A percentile compares a stretch with the other conserved stretches of the same genome.
Conservation (phyloP, 23 red algal genomes). For the Rhodosorus marinus region DNA sequence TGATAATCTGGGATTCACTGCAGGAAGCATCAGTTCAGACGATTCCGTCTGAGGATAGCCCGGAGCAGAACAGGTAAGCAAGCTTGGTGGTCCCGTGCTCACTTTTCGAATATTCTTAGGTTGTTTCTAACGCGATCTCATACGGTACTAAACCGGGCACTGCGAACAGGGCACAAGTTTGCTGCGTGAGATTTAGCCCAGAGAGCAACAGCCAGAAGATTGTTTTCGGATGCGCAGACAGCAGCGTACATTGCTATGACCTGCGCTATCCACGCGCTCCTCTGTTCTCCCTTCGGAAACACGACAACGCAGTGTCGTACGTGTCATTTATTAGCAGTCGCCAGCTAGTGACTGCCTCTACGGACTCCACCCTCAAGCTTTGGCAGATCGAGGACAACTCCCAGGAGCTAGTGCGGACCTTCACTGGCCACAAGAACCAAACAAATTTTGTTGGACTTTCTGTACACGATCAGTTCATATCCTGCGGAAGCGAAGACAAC, state of each 20-base stretch:
- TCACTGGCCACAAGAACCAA: slow-evolving; percentile 76
- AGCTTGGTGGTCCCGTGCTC: no score
- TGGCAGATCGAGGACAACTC: slow-evolving; percentile 6
- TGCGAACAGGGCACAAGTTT: slow-evolving; percentile 89
- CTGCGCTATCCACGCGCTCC: slow-evolving; percentile 34
- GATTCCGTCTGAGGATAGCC: slow-evolving; percentile 86
- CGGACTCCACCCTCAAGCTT: slow-evolving; percentile 51
- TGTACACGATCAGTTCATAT: slow-evolving; percentile 63
- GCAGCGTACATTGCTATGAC: slow-evolving; percentile 70
- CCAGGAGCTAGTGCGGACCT: slow-evolving; percentile 41
- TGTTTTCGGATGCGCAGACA: slow-evolving; percentile 68
- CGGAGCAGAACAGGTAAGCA: slow-evolving; percentile 78
- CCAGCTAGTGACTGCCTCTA: slow-evolving; percentile 50
- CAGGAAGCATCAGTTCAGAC: no score
- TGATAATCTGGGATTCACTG: no score
- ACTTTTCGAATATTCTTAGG: no score
- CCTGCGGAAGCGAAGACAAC: slow-evolving; percentile 87
- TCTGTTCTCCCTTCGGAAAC: slow-evolving; percentile 45
- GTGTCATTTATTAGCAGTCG: slow-evolving; percentile 40
- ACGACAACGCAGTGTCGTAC: slow-evolving; percentile 70
- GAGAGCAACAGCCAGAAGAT: slow-evolving; percentile 13
- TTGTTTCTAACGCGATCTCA: no score
- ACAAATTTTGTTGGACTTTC: slow-evolving; percentile 90
- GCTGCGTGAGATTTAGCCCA: slow-evolving; percentile 83
- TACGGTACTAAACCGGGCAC: slow-evolving; percentile 40